Base-by-base conservation (phyloP, 78 protist genomes). In the Dictyostelium purpureum region DNA sequence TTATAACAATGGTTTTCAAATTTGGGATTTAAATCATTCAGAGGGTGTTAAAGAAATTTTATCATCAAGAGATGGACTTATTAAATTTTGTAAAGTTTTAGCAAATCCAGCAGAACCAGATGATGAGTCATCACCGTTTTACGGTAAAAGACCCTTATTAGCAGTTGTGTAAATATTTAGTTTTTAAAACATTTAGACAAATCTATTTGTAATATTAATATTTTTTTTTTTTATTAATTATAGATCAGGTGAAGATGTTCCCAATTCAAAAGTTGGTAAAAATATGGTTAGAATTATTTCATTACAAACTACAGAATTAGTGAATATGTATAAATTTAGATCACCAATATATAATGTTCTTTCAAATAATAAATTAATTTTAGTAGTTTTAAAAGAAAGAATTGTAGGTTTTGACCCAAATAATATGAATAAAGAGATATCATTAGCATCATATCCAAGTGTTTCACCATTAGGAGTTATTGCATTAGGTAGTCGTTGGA, bases 121-220 rank as follows among this genome's bases (percentile, higher is more conserved):
- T 26, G 24, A 65, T 26, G 74, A 79, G 31, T 57, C 66, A 45
- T 85, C 92, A 1, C 14, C 66, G 16, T 85, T 67, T 31, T 85
- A 85, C 73, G 92, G 92, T 38, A 85, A 85, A 74, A 77, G 92
- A 70, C 92, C 92, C 14, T 73, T 85, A 45, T 61, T 85, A n/a
- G 92, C 92, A 6, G 92, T 85, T 19, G 92, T 85, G 45, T 63
- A 38, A 26, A 38, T 18, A 37, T n/a, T 40, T 19, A 19, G 3
- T 38, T 35, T 26, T 57, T 57, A 19, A 11, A 54, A 7, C n/a
- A 47, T 43, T 43, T 7, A 3, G 52, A 47, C n/a, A 16, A 47
- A 47, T 33, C 16, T 31, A 28, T 16, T 16, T 6, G 7, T 28
- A 11, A 49, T 11, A 52, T 24, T n/a, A n/a, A n/a, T n/a, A n/a